Evolutionary conservation across 139 green algal genomes (phyloP).

Genomic region (Desmodesmus armatus): DNA sequence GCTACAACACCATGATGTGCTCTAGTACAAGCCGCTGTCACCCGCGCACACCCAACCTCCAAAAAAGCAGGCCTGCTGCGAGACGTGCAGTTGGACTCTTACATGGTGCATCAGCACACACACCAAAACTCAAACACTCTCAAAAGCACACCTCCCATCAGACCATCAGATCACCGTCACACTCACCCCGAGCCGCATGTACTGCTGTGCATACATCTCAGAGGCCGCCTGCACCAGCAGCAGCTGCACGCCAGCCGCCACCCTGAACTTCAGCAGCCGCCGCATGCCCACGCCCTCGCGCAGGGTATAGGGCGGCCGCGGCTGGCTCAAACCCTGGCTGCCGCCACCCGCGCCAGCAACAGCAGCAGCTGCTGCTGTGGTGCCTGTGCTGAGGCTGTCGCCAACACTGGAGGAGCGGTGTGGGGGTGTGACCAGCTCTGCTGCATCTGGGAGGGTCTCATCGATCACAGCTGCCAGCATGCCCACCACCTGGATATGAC

Average conservation of each 20-base stretch:
- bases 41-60: too few species aligned
- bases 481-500: conserved; percentile 17
- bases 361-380: conserved; percentile 19
- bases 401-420: not conserved
- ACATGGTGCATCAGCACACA: too few species aligned
- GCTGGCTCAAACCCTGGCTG: conserved; percentile 35
- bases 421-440: conserved; percentile 49
- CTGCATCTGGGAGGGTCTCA: conserved; percentile 40
- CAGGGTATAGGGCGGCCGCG: conserved; percentile 65
- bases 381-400: conserved; percentile 10
- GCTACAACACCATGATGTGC: too few species aligned
- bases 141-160: too few species aligned
- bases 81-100: too few species aligned
- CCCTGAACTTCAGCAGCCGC: conserved; percentile 81
- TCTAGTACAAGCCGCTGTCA: too few species aligned
- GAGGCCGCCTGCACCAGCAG: conserved; percentile 86
- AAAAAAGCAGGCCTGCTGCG: too few species aligned
- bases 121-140: too few species aligned
- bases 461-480: conserved; percentile 35
- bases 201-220: conserved; percentile 36
- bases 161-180: too few species aligned
- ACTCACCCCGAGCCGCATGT: conserved; percentile 37
- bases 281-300: conserved; percentile 78
- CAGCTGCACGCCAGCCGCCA: conserved; percentile 85
- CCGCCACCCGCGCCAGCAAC: conserved; percentile 19